Base-by-base conservation (phyloP, 495 filamentous ascomycete species). In the Aspergillus kassunensis region DNA sequence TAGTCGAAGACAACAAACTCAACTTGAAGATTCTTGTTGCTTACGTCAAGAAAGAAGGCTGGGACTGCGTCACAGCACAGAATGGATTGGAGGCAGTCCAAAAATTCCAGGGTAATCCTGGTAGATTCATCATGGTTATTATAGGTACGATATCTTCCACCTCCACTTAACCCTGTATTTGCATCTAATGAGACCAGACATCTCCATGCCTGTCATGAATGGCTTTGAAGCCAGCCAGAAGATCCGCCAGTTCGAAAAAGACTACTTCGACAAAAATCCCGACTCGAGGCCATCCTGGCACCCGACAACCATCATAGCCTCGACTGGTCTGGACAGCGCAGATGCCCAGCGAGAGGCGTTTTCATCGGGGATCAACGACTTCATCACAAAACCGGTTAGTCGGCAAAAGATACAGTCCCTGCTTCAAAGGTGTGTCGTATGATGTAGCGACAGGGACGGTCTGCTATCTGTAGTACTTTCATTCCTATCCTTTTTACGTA, bases 161-260 rank as follows among this genome's bases (percentile, higher is more conserved):
- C 4, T 4, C 24, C 24, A 4, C 24, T 24, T 15, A 18, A 30
- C 36, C 33, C 20, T 30, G 16, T 15, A 21, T 33, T 6, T 11
- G 10, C 3, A 11, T 11, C 30, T 33, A 33, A 33, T 11, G 3
- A 11, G 10, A 33, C 2, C 60, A 73, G 89, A 93, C 67, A 85
- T 90, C 12, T 88, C 91, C 64, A 93, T 93, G 89, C 89, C 89
- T 0, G 77, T 91, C 8, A 79, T 91, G 23, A 85, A 92, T 61
- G 89, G 89, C 9, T 90, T 91, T 61, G 82, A 91, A 63, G 85
- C 87, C 3, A 86, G 87, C 0, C 81, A 82, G 36, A 70, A 84
- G 40, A 82, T 93, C 43, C 79, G 89, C 3, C 73, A 76, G 30
- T 83, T 89, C 64, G 67, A 78, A 0, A 78, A 83, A 23, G 77